Conservation (phyloP, 495 filamentous ascomycete genomes). For the Penicillium desertorum region DNA sequence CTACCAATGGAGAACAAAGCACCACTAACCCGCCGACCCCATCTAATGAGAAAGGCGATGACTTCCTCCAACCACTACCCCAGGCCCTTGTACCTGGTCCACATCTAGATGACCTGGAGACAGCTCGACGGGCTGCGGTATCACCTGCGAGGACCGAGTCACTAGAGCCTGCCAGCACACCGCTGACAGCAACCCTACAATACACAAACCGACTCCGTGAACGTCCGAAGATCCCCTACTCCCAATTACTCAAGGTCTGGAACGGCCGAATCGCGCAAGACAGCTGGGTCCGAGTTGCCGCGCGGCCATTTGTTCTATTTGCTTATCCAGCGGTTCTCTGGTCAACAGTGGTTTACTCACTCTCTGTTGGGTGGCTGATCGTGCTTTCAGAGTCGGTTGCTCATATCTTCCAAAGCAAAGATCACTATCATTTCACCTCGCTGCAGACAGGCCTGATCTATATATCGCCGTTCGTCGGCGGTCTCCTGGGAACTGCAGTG, state of each 20-base stretch:
- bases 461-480: slow-evolving; percentile 85
- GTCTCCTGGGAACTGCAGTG: slow-evolving; percentile 83
- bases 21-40: slow-evolving; percentile 5
- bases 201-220: slow-evolving; percentile 64
- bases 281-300: slow-evolving; percentile 71
- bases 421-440: slow-evolving; percentile 73
- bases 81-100: slow-evolving; percentile 5
- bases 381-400: slow-evolving; percentile 87
- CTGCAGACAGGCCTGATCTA: slow-evolving; percentile 85
- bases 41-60: slow-evolving; percentile 19
- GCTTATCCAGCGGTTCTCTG: slow-evolving; percentile 88
- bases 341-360: slow-evolving; percentile 81
- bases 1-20: slow-evolving; percentile 8
- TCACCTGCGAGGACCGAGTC: slow-evolving; percentile 40
- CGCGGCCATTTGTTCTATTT: slow-evolving; percentile 82
- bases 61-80: slow-evolving; percentile 11
- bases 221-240: slow-evolving; percentile 64
- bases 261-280: slow-evolving; percentile 76
- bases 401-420: slow-evolving; percentile 65
- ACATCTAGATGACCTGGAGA: slow-evolving; percentile 27
- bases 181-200: slow-evolving; percentile 28
- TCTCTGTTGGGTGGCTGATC: slow-evolving; percentile 94
- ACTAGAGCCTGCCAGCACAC: slow-evolving; percentile 21
- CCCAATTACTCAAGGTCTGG: slow-evolving; percentile 67
- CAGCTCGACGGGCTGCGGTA: slow-evolving; percentile 13